A percentile compares a stretch with the other conserved stretches of the same genome.
phyloP scores from a whole-genome alignment of 139 green algal genomes.

The Chlamydomonas asymmetrica region DNA sequence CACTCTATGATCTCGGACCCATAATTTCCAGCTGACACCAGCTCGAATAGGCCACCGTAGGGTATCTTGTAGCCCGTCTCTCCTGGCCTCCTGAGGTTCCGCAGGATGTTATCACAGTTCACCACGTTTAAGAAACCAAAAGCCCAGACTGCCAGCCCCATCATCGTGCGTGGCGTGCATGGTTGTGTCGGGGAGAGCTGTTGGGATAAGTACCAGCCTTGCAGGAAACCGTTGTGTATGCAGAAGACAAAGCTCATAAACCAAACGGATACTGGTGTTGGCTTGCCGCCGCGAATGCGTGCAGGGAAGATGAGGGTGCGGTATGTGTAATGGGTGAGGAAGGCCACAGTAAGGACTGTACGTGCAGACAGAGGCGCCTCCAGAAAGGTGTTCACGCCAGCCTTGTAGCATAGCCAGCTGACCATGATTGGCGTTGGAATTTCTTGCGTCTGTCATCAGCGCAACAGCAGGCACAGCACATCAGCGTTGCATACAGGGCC shows the following conservation, averaged over 20 bases:
- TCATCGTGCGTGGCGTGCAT: background rate
- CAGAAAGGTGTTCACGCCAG: background rate
- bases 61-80: slow-evolving; percentile 79
- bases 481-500: too few relatives aligned
- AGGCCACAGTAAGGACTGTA: slow-evolving; percentile 25
- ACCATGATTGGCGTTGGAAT: slow-evolving; percentile 6
- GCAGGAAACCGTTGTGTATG: slow-evolving; percentile 74
- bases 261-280: slow-evolving; percentile 62
- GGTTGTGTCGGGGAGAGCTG: slow-evolving; percentile 18
- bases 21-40: slow-evolving; percentile 79
- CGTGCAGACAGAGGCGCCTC: slow-evolving; percentile 2
- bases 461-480: background rate
- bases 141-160: slow-evolving; percentile 50
- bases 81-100: slow-evolving; percentile 54
- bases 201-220: slow-evolving; percentile 45
- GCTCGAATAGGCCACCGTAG: slow-evolving; percentile 68
- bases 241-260: slow-evolving; percentile 65
- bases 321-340: slow-evolving; percentile 59
- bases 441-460: slow-evolving; percentile 28
- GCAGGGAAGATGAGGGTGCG: slow-evolving; percentile 62
- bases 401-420: background rate
- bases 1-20: slow-evolving; percentile 76
- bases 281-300: slow-evolving; percentile 48
- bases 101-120: slow-evolving; percentile 58
- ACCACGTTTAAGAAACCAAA: slow-evolving; percentile 63